Base-by-base conservation (phyloP, 345 rosid genomes). In the Acer yangbiense region DNA sequence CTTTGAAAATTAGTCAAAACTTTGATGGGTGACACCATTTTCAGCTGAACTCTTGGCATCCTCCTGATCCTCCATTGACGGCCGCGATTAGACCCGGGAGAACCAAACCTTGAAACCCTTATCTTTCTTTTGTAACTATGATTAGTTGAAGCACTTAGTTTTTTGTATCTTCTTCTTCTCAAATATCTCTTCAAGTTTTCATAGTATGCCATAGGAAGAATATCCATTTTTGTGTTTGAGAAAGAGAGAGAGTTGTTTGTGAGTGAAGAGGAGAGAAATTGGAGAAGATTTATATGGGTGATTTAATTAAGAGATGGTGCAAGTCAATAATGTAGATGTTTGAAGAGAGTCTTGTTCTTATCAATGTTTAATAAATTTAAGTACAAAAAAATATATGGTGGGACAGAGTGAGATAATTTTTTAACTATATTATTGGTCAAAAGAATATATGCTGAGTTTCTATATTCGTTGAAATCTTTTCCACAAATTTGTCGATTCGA, bases 91-190 rank as follows among this genome's bases (percentile, higher is more conserved):
- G 64, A n/a, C 27, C 64, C 27, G 13, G 64, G 64, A n/a, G 64
- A 60, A 5, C 85, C 89, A 1, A 88, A 83, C 81, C 91, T 77
- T 21, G 23, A 6, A 6, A 86, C 50, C 79, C 71, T 81, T 17
- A 86, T 76, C 86, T 77, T 82, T 77, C 69, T 81, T 9, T 27
- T 75, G 41, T 8, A 9, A 39, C 11, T 14, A 54, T 18, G 46
- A 74, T 9, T 14, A 13, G 39, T 21, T 18, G 46, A 35, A 9
- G 76, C 65, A 9, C 57, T 11, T 13, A 88, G 76, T 58, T 78
- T 83, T 23, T 81, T 85, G 81, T 86, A 86, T 65, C 77, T 78
- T 67, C 72, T 88, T 64, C 87, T 82, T 72, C 85, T 83, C 86
- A 87, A 78, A 46, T n/a, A 70, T 77, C 89, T 86, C 81, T 88